Evolutionary conservation across 2,329 filamentous ascomycete genomes (phyloP).

Genomic region (Cladosporium colombiae): DNA sequence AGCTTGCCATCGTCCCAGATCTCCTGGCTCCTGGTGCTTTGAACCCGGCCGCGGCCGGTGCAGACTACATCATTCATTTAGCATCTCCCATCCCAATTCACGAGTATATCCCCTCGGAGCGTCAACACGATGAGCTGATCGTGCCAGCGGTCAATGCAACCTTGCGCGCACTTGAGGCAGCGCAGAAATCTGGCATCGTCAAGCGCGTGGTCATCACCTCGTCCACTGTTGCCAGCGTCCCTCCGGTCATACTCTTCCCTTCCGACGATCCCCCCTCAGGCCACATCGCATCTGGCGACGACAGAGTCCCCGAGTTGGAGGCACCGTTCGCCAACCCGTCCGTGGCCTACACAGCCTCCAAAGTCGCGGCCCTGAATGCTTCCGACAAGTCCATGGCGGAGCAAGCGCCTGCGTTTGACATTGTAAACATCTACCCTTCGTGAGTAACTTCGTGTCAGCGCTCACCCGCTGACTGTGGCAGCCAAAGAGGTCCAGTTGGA

Average conservation of each 20-base stretch:
- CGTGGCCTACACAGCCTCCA: constrained; percentile 25
- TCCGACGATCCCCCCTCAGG: not conserved
- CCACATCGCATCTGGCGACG: not conserved
- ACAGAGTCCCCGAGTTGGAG: not conserved
- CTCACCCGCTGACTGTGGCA: not conserved
- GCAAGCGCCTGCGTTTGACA: constrained; percentile 27
- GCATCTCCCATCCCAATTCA: constrained; percentile 28
- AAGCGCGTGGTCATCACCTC: constrained; percentile 45
- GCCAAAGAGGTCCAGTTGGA: not conserved
- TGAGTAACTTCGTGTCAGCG: not conserved
- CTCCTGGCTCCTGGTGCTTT: constrained; percentile 42
- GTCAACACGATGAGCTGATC: constrained; percentile 22
- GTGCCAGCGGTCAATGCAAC: constrained; percentile 39
- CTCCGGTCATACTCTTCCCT: constrained; percentile 2
- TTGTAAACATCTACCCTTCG: constrained; percentile 28
- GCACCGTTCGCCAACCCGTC: constrained; percentile 2
- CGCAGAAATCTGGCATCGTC: constrained; percentile 37
- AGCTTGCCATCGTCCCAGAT: constrained; percentile 40
- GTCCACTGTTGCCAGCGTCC: constrained; percentile 9
- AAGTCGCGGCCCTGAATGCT: constrained; percentile 24
- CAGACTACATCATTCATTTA: constrained; percentile 42
- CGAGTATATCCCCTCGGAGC: constrained; percentile 9
- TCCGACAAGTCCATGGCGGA: constrained; percentile 22
- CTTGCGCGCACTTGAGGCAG: constrained; percentile 40
- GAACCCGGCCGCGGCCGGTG: constrained; percentile 43